Base-by-base conservation (phyloP, 2,329 filamentous ascomycete species). In the Pyricularia sp. region DNA sequence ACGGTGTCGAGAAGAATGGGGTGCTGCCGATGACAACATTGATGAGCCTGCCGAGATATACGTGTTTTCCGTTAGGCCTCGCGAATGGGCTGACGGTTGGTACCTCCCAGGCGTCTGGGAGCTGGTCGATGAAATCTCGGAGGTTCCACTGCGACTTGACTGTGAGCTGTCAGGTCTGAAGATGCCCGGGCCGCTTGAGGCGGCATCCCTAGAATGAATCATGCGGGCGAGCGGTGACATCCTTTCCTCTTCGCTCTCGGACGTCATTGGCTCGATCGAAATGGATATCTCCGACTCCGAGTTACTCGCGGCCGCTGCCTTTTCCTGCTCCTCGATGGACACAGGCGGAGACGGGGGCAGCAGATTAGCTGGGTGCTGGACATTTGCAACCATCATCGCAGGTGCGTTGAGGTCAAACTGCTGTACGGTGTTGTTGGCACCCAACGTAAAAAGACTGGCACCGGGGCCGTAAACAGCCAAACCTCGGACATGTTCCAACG, bases 331-430 rank as follows among this genome's bases (percentile, higher is more conserved):
- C 74, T 93, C 90, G 28, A 93, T 86, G 0, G 91, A 94, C 59
- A 94, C 92, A 1, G 93, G 92, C 14, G 93, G 92, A 0, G 91
- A 93, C 0, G 93, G 91, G 33, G 93, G 92, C 17, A 93, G 85
- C 31, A 91, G 84, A 71, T 91, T 88, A 26, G 93, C 92, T 36
- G 90, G 87, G 77, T 97, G 94, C 74, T 97, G 94, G 14, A 95
- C 90, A 76, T 93, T 94, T 71, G 90, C 90, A 31, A 97, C 92
- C 82, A 97, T 88, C 76, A 88, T 82, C 14, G 92, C 86, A 9
- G 90, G 88, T 10, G 92, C 92, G 74, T 96, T 97, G 63, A 98
- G 84, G 76, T 98, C 94, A 76, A 97, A 98, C 77, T 99, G 95
- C 78, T 98, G 94, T 2, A 97, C 90, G 3, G 92, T 95, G 76